phyloP scores from a whole-genome alignment of 768 basidiomycete genomes.

The Hortiboletus campestris region DNA sequence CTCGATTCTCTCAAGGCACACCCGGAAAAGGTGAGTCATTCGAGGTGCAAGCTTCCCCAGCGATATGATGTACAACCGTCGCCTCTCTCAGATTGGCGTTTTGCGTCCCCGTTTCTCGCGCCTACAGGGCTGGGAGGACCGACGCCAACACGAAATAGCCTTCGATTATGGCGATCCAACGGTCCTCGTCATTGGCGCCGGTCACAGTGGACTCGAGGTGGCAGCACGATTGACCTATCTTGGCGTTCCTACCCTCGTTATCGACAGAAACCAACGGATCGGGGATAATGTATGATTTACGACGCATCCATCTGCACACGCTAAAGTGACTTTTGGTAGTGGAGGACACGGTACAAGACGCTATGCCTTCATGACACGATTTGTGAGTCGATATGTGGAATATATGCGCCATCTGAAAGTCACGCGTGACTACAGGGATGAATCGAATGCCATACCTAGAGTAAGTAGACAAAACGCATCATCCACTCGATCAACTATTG shows the following conservation, averaged over 20 bases:
- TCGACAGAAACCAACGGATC: constrained; percentile 49
- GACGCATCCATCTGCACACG: not conserved
- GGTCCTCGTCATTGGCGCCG: constrained; percentile 63
- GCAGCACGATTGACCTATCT: constrained; percentile 61
- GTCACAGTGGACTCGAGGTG: constrained; percentile 62
- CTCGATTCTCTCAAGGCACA: constrained; percentile 53
- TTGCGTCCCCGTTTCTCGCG: constrained; percentile 40
- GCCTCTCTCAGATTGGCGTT: constrained; percentile 30
- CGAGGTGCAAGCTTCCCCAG: not conserved
- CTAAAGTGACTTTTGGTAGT: constrained; percentile 25
- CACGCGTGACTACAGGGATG: constrained; percentile 35
- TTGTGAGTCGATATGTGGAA: constrained; percentile 35
- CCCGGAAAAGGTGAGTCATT: constrained; percentile 41
- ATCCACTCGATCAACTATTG: not conserved
- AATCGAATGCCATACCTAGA: constrained; percentile 56
- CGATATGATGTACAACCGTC: not conserved
- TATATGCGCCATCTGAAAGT: constrained; percentile 2
- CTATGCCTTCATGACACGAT: constrained; percentile 52
- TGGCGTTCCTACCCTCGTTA: constrained; percentile 49
- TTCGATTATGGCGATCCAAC: constrained; percentile 49
- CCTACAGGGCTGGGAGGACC: constrained; percentile 51
- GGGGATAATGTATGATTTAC: constrained; percentile 41
- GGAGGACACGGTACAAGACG: constrained; percentile 57
- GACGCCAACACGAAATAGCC: constrained; percentile 39
- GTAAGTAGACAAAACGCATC: constrained; percentile 28